Percentiles rank a stretch among this genome's conserved stretches.
These are phyloP conservation scores for Fusarium pseudograminearum DNA, from an alignment of 2,329 filamentous ascomycete species.

Conservation along the genomic window DNA sequence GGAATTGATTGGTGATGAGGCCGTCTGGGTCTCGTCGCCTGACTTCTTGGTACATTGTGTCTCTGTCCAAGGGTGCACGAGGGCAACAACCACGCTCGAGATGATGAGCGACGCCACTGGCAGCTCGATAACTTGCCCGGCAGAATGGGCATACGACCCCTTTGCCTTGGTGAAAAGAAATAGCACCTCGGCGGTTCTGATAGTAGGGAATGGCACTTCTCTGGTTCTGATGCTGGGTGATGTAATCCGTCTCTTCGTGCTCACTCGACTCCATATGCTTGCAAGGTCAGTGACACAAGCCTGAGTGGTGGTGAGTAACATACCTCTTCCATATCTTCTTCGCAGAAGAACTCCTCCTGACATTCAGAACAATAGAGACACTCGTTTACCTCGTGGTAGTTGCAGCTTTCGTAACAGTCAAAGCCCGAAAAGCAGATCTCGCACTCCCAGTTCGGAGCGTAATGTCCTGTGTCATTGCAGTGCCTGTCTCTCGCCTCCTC, in stretches of 20 bases:
- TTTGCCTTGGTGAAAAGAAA: not conserved
- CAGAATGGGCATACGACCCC: constrained; percentile 67
- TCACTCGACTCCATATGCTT: constrained; percentile 6
- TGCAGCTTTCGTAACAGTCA: constrained; percentile 2
- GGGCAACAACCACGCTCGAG: constrained; percentile 68
- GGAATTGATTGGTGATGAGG: constrained; percentile 63
- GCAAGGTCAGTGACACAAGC: not conserved
- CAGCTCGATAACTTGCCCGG: constrained; percentile 57
- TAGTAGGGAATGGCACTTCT: not conserved
- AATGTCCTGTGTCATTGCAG: constrained; percentile 42
- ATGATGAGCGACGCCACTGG: constrained; percentile 67
- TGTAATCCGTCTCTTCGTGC: not conserved
- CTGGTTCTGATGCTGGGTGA: not conserved
- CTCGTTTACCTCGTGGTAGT: constrained; percentile 44
- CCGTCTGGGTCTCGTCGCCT: constrained; percentile 60
- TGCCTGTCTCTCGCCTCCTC: constrained; percentile 45
- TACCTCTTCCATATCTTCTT: constrained; percentile 7
- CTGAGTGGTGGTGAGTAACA: not conserved
- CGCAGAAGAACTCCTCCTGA: not conserved
- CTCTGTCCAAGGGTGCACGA: constrained; percentile 60
- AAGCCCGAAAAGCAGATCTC: constrained; percentile 42
- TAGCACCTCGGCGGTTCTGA: not conserved
- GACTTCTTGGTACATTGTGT: constrained; percentile 60
- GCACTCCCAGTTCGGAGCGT: constrained; percentile 44
- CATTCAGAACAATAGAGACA: constrained; percentile 50